Conservation (phyloP, 768 basidiomycete genomes). For the Hygrocybe coccinea region DNA sequence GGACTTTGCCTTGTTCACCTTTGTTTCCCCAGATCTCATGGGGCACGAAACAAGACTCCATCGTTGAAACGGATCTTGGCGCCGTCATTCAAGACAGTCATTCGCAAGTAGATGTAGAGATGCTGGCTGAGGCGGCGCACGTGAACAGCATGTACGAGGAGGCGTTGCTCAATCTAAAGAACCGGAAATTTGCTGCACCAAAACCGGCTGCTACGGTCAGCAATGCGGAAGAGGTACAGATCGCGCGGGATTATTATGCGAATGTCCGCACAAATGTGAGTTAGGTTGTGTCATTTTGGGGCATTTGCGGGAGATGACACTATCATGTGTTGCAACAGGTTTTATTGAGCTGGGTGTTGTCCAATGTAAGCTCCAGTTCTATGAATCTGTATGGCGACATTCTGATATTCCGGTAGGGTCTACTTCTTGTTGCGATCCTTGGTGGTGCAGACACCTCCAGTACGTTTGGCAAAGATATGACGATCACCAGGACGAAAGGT, state of each 20-base stretch:
- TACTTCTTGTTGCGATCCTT: conserved; percentile 66
- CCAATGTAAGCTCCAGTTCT: conserved; percentile 53
- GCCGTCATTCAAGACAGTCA: conserved; percentile 75
- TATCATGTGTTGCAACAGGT: conserved; percentile 36
- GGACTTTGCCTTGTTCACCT: not conserved
- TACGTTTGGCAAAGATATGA: conserved; percentile 51
- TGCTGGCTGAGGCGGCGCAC: conserved; percentile 76
- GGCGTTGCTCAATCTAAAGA: conserved; percentile 67
- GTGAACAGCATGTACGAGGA: conserved; percentile 83
- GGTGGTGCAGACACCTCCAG: conserved; percentile 50
- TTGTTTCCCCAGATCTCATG: conserved; percentile 66
- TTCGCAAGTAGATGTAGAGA: conserved; percentile 82
- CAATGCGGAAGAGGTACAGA: conserved; percentile 62
- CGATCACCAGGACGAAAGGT: conserved; percentile 56
- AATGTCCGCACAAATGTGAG: conserved; percentile 75
- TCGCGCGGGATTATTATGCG: conserved; percentile 82
- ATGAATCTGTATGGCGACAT: not conserved
- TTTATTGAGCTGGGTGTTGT: conserved; percentile 75
- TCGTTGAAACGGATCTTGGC: conserved; percentile 72
- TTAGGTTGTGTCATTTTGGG: not conserved
- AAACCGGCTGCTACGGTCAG: conserved; percentile 31
- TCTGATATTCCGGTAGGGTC: conserved; percentile 7
- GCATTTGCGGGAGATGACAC: not conserved
- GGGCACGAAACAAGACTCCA: conserved; percentile 91
- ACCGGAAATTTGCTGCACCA: conserved; percentile 39